Evolutionary conservation across 192 early-diverging fungal species (phyloP).

Genomic region (Podila verticillata): DNA sequence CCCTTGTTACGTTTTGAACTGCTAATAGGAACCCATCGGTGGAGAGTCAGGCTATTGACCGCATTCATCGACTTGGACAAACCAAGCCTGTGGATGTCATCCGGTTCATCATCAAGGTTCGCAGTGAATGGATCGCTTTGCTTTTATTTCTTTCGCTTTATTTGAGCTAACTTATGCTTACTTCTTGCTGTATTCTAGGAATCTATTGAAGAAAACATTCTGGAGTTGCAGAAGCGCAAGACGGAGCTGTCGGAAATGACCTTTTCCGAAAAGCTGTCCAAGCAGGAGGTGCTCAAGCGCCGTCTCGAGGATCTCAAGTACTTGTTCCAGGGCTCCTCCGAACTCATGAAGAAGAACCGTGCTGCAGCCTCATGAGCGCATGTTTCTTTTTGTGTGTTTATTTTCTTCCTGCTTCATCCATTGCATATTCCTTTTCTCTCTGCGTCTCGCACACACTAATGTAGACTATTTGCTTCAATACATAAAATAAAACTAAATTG

Average conservation of each 20-base stretch:
- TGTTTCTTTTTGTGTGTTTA: neutral
- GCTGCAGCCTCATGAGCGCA: neutral
- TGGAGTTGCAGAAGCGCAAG: constrained; percentile 64
- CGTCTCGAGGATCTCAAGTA: constrained; percentile 53
- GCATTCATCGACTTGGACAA: constrained; percentile 87
- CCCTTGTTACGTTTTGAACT: constrained; percentile 46
- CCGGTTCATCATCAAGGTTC: constrained; percentile 71
- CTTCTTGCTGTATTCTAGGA: constrained; percentile 32
- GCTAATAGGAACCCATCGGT: constrained; percentile 77
- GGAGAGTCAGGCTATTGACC: constrained; percentile 85
- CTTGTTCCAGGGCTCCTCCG: constrained; percentile 50
- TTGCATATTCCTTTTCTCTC: neutral
- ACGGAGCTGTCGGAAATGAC: constrained; percentile 52
- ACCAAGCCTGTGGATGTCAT: constrained; percentile 66
- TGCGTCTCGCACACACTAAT: neutral
- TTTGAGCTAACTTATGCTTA: constrained; percentile 29
- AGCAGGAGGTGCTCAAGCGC: constrained; percentile 49
- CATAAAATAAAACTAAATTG: no score
- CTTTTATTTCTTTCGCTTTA: constrained; percentile 1
- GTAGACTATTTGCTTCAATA: no score
- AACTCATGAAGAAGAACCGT: constrained; percentile 30
- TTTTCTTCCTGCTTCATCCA: neutral
- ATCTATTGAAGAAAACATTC: constrained; percentile 64
- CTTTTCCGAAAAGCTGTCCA: constrained; percentile 51
- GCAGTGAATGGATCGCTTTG: neutral